Conservation (phyloP, 225 moss, liverwort and hornwort species). For the Pseudisothecium myosuroides region DNA sequence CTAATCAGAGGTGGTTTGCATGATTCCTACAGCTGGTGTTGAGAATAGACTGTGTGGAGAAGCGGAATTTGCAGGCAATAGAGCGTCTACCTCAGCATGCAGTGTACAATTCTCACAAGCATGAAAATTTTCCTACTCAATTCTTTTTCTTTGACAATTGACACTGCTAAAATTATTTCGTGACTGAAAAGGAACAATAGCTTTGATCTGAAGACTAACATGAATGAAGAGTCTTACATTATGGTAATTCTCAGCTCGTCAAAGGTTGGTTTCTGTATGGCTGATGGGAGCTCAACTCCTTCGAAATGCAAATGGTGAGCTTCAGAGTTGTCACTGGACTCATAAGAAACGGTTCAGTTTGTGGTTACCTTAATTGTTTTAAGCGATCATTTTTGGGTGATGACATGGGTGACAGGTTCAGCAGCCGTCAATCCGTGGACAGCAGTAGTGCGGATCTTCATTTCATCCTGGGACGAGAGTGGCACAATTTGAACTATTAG, state of each 20-base stretch:
- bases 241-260: neutral
- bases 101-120: neutral
- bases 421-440: neutral
- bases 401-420: neutral
- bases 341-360: neutral
- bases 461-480: neutral
- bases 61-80: neutral
- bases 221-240: neutral
- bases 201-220: neutral
- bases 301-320: neutral
- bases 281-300: neutral
- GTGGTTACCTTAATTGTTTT: neutral
- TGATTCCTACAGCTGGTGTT: neutral
- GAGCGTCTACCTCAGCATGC: neutral
- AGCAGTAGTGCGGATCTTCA: neutral
- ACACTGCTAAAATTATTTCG: neutral
- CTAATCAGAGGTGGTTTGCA: neutral
- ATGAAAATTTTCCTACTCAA: neutral
- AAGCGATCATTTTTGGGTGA: neutral
- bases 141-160: neutral
- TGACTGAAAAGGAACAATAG: neutral
- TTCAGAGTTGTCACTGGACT: neutral
- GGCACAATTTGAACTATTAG: neutral
- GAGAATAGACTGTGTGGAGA: neutral
- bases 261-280: neutral